Evolutionary conservation across 208 protist species (phyloP).

Genomic region (Strigomonas culicis): DNA sequence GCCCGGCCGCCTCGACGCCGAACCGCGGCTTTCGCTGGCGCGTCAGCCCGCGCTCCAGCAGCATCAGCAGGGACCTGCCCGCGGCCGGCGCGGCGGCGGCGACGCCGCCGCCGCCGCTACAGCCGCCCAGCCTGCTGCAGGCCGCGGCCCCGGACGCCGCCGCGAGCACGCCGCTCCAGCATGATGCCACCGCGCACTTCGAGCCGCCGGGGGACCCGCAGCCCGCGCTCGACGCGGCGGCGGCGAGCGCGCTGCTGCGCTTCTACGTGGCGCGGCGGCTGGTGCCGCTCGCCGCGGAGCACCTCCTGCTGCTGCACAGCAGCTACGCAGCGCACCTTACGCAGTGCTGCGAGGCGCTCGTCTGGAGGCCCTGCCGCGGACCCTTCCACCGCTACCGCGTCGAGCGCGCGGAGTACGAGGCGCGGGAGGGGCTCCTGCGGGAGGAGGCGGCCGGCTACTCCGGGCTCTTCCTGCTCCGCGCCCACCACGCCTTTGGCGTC

Average conservation of each 20-base stretch:
- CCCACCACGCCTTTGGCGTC: conserved; percentile 10
- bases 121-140: not conserved
- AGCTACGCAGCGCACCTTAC: conserved; percentile 16
- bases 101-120: not conserved
- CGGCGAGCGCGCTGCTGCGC: conserved; percentile 13
- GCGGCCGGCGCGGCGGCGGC: not conserved
- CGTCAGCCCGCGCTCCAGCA: not conserved
- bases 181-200: not conserved
- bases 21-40: not conserved
- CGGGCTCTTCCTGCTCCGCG: not conserved
- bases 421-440: not conserved
- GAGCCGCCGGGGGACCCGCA: not conserved
- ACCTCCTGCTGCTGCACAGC: conserved; percentile 16
- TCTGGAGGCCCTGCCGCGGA: not conserved
- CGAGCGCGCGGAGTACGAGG: not conserved
- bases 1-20: too few relatives aligned
- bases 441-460: not conserved
- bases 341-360: conserved; percentile 3
- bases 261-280: conserved; percentile 26
- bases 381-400: not conserved
- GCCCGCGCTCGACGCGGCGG: conserved; percentile 12
- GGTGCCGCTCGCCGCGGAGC: conserved; percentile 17
- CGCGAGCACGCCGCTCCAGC: not conserved
- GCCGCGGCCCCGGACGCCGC: not conserved
- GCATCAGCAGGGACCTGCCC: not conserved